Percentiles rank a stretch among this genome's conserved stretches.
Evolutionary conservation across 2,329 filamentous ascomycete species (phyloP).

Genomic region (Microdochium paspali): DNA sequence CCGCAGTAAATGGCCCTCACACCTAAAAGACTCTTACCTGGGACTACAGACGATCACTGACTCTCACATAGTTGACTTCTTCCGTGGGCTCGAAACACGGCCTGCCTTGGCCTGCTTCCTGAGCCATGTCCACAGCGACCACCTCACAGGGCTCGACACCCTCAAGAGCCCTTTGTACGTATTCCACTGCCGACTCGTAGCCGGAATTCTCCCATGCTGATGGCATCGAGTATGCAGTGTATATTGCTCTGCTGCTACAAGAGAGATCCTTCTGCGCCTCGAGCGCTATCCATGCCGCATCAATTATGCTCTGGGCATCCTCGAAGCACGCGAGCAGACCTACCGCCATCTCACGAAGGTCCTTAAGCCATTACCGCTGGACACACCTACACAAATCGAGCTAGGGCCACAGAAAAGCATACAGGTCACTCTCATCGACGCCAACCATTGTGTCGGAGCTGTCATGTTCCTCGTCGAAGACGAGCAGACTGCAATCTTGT

Average conservation of each 20-base stretch:
- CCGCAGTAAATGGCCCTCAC: constrained; percentile 48
- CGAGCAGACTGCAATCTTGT: constrained; percentile 62
- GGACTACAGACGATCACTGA: no score
- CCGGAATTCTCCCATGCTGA: constrained; percentile 1
- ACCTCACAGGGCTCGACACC: constrained; percentile 70
- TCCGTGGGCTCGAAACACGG: constrained; percentile 46
- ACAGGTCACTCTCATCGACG: constrained; percentile 76
- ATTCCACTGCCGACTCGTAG: background rate
- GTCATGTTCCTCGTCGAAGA: constrained; percentile 91
- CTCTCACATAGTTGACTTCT: constrained; percentile 62
- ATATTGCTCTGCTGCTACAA: constrained; percentile 80
- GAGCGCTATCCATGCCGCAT: constrained; percentile 73
- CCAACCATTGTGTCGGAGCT: constrained; percentile 83
- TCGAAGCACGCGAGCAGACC: constrained; percentile 64
- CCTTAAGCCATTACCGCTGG: constrained; percentile 71
- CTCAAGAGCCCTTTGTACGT: constrained; percentile 64
- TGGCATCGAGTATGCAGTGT: constrained; percentile 41
- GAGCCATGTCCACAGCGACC: constrained; percentile 88
- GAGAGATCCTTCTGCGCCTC: constrained; percentile 69
- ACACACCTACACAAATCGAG: constrained; percentile 70
- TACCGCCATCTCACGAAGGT: constrained; percentile 69
- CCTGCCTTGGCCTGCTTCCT: constrained; percentile 78
- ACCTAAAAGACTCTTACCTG: no score
- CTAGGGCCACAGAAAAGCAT: constrained; percentile 59
- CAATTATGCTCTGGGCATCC: constrained; percentile 68